phyloP scores from a whole-genome alignment of 2,329 filamentous ascomycete genomes.

The Akanthomyces uredinophilus region DNA sequence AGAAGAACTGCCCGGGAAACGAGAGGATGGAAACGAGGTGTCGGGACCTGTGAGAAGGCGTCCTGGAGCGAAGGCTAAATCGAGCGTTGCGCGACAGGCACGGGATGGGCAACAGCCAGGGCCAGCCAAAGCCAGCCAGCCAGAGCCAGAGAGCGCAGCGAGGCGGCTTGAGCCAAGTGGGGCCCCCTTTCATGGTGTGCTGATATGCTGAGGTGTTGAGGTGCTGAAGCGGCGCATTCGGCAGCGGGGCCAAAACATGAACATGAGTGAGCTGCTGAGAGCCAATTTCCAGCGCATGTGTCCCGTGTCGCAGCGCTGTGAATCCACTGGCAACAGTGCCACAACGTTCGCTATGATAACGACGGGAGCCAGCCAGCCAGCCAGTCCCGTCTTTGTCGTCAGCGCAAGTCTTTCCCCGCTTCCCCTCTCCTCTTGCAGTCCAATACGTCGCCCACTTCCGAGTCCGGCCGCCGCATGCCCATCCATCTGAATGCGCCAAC shows the following conservation, averaged over 20 bases:
- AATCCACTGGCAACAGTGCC: neutral
- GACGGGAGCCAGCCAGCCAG: too few relatives aligned
- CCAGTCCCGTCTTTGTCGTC: neutral
- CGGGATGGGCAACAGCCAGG: neutral
- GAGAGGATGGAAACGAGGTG: neutral
- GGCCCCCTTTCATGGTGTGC: neutral
- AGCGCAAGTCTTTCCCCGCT: neutral
- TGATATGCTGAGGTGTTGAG: neutral
- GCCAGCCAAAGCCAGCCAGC: neutral
- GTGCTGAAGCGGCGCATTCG: neutral
- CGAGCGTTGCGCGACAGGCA: constrained; percentile 1
- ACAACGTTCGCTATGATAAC: neutral
- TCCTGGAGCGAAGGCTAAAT: neutral
- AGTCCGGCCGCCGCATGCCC: neutral
- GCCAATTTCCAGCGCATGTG: neutral
- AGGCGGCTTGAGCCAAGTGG: constrained; percentile 2
- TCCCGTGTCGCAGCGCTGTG: neutral
- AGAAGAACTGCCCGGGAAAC: neutral
- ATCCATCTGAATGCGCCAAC: constrained; percentile 10
- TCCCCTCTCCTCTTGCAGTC: neutral
- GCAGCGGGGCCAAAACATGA: neutral
- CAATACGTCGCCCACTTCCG: neutral
- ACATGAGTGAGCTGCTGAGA: neutral
- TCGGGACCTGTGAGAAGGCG: neutral
- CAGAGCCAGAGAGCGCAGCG: neutral